A percentile compares a stretch with the other conserved stretches of the same genome.
Conservation (phyloP, 257 asterid species). For the Marsdenia floribunda region DNA sequence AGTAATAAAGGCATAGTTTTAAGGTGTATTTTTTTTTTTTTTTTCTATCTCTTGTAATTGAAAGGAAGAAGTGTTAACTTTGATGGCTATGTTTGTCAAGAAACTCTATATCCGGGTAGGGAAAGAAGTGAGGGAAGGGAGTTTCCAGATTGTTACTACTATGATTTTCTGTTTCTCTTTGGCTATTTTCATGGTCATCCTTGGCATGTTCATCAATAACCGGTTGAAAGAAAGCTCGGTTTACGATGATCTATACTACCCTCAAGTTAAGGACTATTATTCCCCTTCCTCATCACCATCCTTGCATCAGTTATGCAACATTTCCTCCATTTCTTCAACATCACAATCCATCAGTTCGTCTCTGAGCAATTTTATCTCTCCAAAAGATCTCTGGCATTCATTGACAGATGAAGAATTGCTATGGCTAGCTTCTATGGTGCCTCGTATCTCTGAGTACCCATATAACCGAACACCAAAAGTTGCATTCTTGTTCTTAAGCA, state of each 20-base stretch:
- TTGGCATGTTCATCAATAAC: slow-evolving; percentile 52
- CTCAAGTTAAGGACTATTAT: slow-evolving; percentile 39
- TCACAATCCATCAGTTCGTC: slow-evolving; percentile 10
- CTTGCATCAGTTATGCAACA: slow-evolving; percentile 18
- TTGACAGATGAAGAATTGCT: slow-evolving; percentile 55
- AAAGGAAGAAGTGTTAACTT: neutral
- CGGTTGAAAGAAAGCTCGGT: slow-evolving; percentile 39
- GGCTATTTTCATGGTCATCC: slow-evolving; percentile 36
- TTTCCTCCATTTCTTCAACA: slow-evolving; percentile 16
- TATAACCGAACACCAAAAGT: slow-evolving; percentile 45
- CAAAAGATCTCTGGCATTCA: slow-evolving; percentile 34
- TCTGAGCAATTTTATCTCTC: slow-evolving; percentile 26
- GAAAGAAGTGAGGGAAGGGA: slow-evolving; percentile 38
- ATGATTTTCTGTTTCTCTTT: slow-evolving; percentile 39
- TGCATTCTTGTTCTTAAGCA: slow-evolving; percentile 81
- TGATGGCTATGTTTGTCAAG: slow-evolving; percentile 27
- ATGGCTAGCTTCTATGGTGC: slow-evolving; percentile 71
- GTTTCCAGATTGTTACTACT: slow-evolving; percentile 43
- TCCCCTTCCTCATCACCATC: slow-evolving; percentile 27
- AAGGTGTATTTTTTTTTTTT: neutral
- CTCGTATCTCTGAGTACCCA: slow-evolving; percentile 37
- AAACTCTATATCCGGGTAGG: slow-evolving; percentile 31
- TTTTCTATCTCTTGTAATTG: neutral
- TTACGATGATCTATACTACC: slow-evolving; percentile 48
- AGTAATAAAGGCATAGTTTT: neutral